A percentile compares a stretch with the other conserved stretches of the same genome.
Evolutionary conservation across 2,329 filamentous ascomycete genomes (phyloP).

Genomic region (Davidsoniella eucalypti): DNA sequence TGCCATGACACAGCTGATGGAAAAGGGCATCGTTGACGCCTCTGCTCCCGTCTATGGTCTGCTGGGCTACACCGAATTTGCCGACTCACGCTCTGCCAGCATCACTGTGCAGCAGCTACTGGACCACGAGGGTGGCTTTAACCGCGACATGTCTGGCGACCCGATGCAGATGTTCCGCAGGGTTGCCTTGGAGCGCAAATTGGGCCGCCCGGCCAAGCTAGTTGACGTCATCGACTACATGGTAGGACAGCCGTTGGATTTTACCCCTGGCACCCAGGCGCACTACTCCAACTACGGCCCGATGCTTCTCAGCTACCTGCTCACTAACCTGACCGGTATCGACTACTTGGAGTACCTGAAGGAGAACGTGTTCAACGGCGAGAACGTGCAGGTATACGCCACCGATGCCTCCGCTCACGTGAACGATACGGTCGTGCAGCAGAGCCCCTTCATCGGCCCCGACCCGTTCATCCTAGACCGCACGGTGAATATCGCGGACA

Average conservation of each 20-base stretch:
- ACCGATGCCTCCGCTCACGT: conserved; percentile 10
- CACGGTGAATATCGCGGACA: neutral
- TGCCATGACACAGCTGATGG: conserved; percentile 11
- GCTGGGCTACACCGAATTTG: conserved; percentile 8
- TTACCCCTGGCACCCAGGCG: neutral
- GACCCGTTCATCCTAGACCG: conserved; percentile 10
- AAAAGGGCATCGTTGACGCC: conserved; percentile 9
- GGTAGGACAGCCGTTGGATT: conserved; percentile 11
- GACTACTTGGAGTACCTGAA: conserved; percentile 11
- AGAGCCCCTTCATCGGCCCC: conserved; percentile 10
- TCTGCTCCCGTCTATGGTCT: conserved; percentile 7
- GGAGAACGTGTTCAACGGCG: conserved; percentile 8
- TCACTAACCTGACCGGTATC: conserved; percentile 11
- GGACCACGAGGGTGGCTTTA: conserved; percentile 8
- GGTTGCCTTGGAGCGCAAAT: conserved; percentile 2
- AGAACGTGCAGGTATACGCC: conserved; percentile 13
- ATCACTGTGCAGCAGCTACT: conserved; percentile 14
- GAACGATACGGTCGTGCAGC: conserved; percentile 11
- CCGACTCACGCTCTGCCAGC: conserved; percentile 8
- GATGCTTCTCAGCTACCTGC: conserved; percentile 15
- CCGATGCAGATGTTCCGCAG: conserved; percentile 12
- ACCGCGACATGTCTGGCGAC: conserved; percentile 8
- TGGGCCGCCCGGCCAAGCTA: conserved; percentile 11
- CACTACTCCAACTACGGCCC: conserved; percentile 14
- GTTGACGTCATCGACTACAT: conserved; percentile 15